Evolutionary conservation across 176 grass and related monocot species (phyloP), one percentile per base, ranked within the genome.

Genomic region (Aegilops tauschii): DNA sequence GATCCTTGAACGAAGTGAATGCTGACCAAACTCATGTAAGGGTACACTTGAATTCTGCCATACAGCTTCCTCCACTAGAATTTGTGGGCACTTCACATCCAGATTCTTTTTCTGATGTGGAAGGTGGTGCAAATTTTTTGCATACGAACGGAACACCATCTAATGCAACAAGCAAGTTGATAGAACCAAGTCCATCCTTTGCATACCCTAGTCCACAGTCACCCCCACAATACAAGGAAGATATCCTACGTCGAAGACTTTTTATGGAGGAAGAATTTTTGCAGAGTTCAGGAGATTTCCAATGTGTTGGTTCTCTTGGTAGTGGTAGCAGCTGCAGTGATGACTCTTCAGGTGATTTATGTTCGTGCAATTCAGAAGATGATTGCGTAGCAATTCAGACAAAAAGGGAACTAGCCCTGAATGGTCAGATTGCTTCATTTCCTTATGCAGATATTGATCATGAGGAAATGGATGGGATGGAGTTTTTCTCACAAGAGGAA

Each of bases 221-320:
- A 88, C 94, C 94, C 59, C 97, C 97, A 9, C 92, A 99, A 84
- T 99, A 87, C 83, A 93, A 88, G 85, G 92, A 96, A 63, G 94
- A 99, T 70, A 89, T 99, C 92, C 91, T 99, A 83, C 88, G 90
- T 72, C 87, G 86, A 7, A 96, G 97, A 83, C 82, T 90, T 78
- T 91, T 87, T 72, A 68, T 94, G 64, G 94, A 99, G 36, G 91
- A 95, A 87, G 94, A 99, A 28, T 85, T 90, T 84, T 80, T 99
- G 85, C 90, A 96, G 78, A 82, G 85, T 31, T 93, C 92, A 50
- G 90, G 76, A 76, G 82, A 93, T 73, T 80, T 90, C 49, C 78
- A 87, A 69, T 89, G 77, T 82, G 77, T 78, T 32, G 64, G 71
- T 86, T 93, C 79, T 65, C 81, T 90, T 75, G 90, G 90, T 73